Percentiles rank a stretch among this genome's conserved stretches.
Conservation (phyloP, 768 basidiomycete genomes). For the Pleurotus tuoliensis region DNA sequence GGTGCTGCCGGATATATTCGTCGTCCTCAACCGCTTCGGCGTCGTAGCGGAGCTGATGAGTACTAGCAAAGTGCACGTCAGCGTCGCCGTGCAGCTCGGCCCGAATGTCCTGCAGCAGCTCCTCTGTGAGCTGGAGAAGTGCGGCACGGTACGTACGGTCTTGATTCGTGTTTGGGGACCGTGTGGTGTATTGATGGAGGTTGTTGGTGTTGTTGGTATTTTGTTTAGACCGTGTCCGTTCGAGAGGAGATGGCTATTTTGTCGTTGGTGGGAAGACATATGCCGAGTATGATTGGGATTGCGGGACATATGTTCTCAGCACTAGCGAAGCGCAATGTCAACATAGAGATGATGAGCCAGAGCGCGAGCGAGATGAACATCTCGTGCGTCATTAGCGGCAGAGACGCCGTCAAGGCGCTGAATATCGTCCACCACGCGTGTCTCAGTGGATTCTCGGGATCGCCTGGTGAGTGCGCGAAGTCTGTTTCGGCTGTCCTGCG, state of each 20-base stretch:
- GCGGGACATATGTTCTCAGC: slow-evolving; percentile 93
- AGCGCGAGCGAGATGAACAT: slow-evolving; percentile 96
- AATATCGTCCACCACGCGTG: slow-evolving; percentile 80
- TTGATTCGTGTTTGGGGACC: too few species aligned
- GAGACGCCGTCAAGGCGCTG: slow-evolving; percentile 85
- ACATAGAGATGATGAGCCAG: slow-evolving; percentile 99
- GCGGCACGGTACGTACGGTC: slow-evolving; percentile 60
- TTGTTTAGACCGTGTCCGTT: slow-evolving; percentile 55
- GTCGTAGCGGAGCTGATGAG: slow-evolving; percentile 96
- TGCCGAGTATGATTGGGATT: slow-evolving; percentile 92
- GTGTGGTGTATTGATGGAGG: too few species aligned
- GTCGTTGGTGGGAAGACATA: slow-evolving; percentile 94
- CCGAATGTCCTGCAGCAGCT: slow-evolving; percentile 63
- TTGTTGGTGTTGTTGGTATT: not conserved
- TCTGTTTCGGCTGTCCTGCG: too few species aligned
- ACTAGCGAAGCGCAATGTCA: slow-evolving; percentile 88
- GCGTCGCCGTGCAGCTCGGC: slow-evolving; percentile 78
- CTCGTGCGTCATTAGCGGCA: slow-evolving; percentile 83
- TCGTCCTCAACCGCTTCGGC: slow-evolving; percentile 84
- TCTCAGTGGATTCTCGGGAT: too few species aligned
- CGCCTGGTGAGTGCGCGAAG: too few species aligned
- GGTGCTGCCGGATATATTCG: slow-evolving; percentile 91
- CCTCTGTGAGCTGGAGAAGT: slow-evolving; percentile 72
- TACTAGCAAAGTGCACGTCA: slow-evolving; percentile 96
- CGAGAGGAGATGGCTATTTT: slow-evolving; percentile 89